These are phyloP conservation scores for Plasmodium yoelii DNA, from an alignment of 169 alveolate species.

Conservation along the genomic window DNA sequence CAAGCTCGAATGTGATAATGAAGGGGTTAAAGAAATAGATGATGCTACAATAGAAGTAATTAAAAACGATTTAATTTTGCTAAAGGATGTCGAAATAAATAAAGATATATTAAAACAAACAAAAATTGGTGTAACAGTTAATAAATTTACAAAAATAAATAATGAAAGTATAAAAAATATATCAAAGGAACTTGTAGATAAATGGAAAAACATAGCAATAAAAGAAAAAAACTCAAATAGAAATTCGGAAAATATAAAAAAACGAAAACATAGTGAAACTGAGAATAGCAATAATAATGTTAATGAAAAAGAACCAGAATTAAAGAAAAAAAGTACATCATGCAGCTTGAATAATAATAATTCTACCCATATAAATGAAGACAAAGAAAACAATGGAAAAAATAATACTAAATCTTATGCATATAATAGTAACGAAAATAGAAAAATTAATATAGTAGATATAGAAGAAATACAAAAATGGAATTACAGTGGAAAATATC, in stretches of 20 bases:
- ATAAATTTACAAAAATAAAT: conserved; percentile 80
- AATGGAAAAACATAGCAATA: conserved; percentile 80
- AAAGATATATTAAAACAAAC: conserved; percentile 85
- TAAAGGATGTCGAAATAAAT: conserved; percentile 81
- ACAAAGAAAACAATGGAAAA: conserved; percentile 18
- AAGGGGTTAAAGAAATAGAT: conserved; percentile 38
- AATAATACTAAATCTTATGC: conserved; percentile 55
- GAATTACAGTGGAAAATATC: conserved; percentile 60
- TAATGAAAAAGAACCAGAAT: conserved; percentile 28
- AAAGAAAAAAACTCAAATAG: conserved; percentile 45
- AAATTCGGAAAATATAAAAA: conserved; percentile 31
- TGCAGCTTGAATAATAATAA: conserved; percentile 79
- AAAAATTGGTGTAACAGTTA: conserved; percentile 86
- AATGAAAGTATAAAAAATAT: conserved; percentile 50
- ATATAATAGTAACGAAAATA: conserved; percentile 9
- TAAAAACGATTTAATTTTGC: conserved; percentile 49
- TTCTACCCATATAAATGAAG: neutral
- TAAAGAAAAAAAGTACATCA: conserved; percentile 36
- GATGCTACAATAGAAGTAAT: conserved; percentile 44
- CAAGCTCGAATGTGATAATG: neutral
- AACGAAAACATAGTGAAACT: conserved; percentile 53
- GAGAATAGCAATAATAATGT: conserved; percentile 11
- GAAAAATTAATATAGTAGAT: conserved; percentile 6
- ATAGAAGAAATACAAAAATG: conserved; percentile 31
- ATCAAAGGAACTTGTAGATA: conserved; percentile 49